Evolutionary conservation across 306 rosid species (phyloP).

Genomic region (Quercus ilex): DNA sequence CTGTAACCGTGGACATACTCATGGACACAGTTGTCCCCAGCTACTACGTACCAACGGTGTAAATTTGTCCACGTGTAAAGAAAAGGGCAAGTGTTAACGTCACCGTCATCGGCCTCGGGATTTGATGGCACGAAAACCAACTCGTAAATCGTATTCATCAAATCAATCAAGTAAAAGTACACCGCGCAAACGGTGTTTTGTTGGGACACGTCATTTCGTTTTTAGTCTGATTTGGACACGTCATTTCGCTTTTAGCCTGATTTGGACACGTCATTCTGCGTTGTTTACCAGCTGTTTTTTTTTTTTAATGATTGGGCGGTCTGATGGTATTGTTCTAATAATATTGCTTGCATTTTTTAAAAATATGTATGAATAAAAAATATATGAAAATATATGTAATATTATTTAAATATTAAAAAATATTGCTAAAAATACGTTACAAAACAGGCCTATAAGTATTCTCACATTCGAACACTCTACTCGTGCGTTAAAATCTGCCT

Average conservation of each 20-base stretch:
- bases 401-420: too few relatives aligned
- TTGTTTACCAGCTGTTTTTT: too few relatives aligned
- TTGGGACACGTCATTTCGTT: neutral
- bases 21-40: neutral
- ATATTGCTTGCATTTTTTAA: rapidly evolving
- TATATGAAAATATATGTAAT: rapidly evolving
- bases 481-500: too few relatives aligned
- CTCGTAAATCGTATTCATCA: neutral
- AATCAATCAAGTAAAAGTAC: neutral
- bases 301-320: too few relatives aligned
- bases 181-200: too few relatives aligned
- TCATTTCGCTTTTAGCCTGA: neutral
- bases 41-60: neutral
- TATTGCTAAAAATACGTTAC: too few relatives aligned
- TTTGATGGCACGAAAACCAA: neutral
- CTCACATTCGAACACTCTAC: too few relatives aligned
- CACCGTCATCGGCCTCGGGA: neutral
- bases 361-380: rapidly evolving
- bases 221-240: neutral
- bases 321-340: too few relatives aligned
- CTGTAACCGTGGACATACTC: neutral
- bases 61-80: neutral
- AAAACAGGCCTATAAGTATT: too few relatives aligned
- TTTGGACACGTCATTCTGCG: too few relatives aligned
- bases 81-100: neutral